These are phyloP conservation scores for Neoboletus magnificus DNA, from an alignment of 768 basidiomycete species.

Conservation along the genomic window DNA sequence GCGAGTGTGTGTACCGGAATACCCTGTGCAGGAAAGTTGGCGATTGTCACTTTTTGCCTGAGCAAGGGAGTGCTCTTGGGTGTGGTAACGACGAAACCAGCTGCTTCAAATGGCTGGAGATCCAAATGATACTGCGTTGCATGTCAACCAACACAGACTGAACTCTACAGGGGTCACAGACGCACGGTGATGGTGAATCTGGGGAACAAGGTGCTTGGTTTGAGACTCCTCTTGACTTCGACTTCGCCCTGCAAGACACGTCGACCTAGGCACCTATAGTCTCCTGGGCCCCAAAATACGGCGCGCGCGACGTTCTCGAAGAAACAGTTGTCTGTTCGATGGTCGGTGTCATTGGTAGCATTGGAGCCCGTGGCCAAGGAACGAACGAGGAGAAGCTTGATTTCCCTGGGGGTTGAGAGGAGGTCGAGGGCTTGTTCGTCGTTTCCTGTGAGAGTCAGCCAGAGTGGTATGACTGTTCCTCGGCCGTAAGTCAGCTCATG, in stretches of 20 bases:
- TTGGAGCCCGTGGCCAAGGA: conserved; percentile 47
- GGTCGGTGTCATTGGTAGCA: conserved; percentile 38
- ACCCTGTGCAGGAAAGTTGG: conserved; percentile 38
- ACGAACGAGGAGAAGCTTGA: conserved; percentile 44
- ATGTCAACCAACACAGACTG: conserved; percentile 13
- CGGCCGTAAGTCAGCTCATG: conserved; percentile 46
- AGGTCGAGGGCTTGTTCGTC: conserved; percentile 51
- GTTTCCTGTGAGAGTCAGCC: conserved; percentile 41
- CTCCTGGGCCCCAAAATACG: conserved; percentile 42
- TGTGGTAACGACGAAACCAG: conserved; percentile 38
- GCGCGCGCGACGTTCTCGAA: conserved; percentile 39
- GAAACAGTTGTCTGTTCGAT: conserved; percentile 49
- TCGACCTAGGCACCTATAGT: conserved; percentile 28
- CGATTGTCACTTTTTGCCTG: conserved; percentile 39
- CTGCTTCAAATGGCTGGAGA: conserved; percentile 40
- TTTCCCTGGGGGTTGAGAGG: conserved; percentile 39
- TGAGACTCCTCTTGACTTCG: conserved; percentile 42
- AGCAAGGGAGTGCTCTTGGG: conserved; percentile 32
- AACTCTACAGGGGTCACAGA: neutral
- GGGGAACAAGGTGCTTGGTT: conserved; percentile 43
- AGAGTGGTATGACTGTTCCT: conserved; percentile 51
- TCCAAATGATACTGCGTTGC: conserved; percentile 40
- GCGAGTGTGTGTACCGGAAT: conserved; percentile 42
- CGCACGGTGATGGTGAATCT: conserved; percentile 48
- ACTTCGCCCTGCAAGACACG: conserved; percentile 50